Percentiles rank a stretch among this genome's conserved stretches.
phyloP scores from a whole-genome alignment of 306 rosid species.

The Acacia melanoxylon region DNA sequence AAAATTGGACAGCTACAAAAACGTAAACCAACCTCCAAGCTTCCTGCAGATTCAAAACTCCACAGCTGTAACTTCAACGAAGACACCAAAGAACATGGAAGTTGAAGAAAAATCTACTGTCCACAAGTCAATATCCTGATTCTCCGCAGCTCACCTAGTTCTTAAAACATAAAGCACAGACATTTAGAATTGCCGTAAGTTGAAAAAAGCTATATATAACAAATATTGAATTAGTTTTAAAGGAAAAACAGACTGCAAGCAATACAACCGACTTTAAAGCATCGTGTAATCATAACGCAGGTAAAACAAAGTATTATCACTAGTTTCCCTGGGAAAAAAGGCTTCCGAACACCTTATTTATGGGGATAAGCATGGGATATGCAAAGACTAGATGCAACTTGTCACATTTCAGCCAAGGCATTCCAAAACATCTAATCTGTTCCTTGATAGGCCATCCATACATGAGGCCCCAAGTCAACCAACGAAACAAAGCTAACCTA shows the following conservation, averaged over 20 bases:
- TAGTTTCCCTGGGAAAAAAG: constrained; percentile 3
- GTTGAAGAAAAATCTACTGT: constrained; percentile 7
- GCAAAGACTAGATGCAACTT: constrained; percentile 19
- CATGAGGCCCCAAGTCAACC: constrained; percentile 7
- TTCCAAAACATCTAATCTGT: constrained; percentile 5
- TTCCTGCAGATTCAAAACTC: background rate
- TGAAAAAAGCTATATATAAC: background rate
- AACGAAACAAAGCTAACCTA: constrained; percentile 19
- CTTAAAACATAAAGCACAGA: background rate
- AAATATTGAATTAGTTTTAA: background rate
- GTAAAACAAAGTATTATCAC: constrained; percentile 4
- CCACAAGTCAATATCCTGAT: constrained; percentile 12
- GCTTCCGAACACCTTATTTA: background rate
- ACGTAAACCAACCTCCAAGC: constrained; percentile 10
- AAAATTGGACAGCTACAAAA: background rate
- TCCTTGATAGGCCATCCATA: constrained; percentile 17
- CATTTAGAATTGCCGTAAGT: constrained; percentile 25
- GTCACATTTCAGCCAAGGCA: constrained; percentile 19
- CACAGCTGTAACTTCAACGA: background rate
- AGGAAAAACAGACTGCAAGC: constrained; percentile 15
- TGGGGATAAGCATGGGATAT: constrained; percentile 10
- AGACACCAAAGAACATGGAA: background rate
- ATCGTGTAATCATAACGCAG: constrained; percentile 12
- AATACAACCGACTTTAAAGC: background rate
- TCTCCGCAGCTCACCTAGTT: constrained; percentile 28